Percentiles rank a stretch among this genome's conserved stretches.
Evolutionary conservation across 2,329 filamentous ascomycete genomes (phyloP).

Genomic region (Bimuria novae-zelandiae): DNA sequence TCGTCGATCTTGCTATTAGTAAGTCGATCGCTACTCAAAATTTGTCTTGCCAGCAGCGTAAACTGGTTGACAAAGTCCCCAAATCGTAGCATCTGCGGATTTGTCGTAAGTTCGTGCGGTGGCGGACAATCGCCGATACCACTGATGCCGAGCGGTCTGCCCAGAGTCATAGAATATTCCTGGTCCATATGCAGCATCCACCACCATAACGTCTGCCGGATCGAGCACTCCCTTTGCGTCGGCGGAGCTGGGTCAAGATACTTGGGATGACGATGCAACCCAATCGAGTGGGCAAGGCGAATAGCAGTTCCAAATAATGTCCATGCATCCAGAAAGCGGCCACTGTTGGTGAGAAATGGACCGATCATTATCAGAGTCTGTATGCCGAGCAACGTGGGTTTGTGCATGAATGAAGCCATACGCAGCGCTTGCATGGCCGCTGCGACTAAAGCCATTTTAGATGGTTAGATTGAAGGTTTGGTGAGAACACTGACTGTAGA

Average conservation of each 20-base stretch:
- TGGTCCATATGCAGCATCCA: conserved; percentile 59
- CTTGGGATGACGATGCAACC: conserved; percentile 55
- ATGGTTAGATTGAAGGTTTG: conserved; percentile 5
- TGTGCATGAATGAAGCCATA: conserved; percentile 54
- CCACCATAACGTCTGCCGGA: conserved; percentile 56
- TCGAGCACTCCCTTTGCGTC: conserved; percentile 46
- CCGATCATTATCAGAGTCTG: conserved; percentile 56
- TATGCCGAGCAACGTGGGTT: conserved; percentile 52
- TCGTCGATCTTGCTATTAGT: conserved; percentile 52
- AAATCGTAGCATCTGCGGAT: conserved; percentile 51
- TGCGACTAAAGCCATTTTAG: conserved; percentile 50
- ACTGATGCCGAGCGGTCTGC: conserved; percentile 55
- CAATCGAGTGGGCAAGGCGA: conserved; percentile 55
- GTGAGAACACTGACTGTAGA: conserved; percentile 49
- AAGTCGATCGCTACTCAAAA: conserved; percentile 50
- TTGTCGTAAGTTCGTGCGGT: conserved; percentile 51
- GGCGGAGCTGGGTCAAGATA: conserved; percentile 50
- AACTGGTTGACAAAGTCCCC: conserved; percentile 54
- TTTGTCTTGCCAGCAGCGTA: conserved; percentile 54
- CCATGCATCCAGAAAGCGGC: conserved; percentile 56
- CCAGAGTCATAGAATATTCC: conserved; percentile 56
- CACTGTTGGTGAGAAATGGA: conserved; percentile 55
- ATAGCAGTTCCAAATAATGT: conserved; percentile 56
- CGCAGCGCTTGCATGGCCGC: conserved; percentile 58
- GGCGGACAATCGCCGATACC: conserved; percentile 55